These are phyloP conservation scores for Penicillium sp. DNA, from an alignment of 2,329 filamentous ascomycete species.

Conservation along the genomic window DNA sequence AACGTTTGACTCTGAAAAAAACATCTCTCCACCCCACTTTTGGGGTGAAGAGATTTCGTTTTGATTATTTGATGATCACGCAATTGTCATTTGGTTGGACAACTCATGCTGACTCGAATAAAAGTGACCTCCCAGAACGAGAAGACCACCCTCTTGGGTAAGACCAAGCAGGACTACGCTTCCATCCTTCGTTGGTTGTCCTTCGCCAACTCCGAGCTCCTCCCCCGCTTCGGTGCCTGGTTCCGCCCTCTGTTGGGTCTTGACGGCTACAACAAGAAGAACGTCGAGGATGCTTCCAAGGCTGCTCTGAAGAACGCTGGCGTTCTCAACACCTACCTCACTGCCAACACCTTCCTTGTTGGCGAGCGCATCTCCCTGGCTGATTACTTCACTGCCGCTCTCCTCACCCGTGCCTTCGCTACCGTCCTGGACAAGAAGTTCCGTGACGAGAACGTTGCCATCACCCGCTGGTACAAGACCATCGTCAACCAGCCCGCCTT, in stretches of 20 bases:
- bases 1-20: slow-evolving; percentile 62
- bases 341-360: slow-evolving; percentile 90
- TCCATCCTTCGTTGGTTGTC: slow-evolving; percentile 98
- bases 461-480: slow-evolving; percentile 89
- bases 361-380: slow-evolving; percentile 95
- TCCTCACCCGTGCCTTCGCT: slow-evolving; percentile 81
- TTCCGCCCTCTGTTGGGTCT: slow-evolving; percentile 76
- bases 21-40: too few species aligned
- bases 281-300: slow-evolving; percentile 71
- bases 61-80: too few species aligned
- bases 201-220: slow-evolving; percentile 82
- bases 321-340: slow-evolving; percentile 77
- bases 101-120: too few species aligned
- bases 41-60: too few species aligned
- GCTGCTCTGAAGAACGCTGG: slow-evolving; percentile 57
- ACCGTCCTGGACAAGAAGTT: slow-evolving; percentile 88
- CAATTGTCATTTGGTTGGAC: too few species aligned
- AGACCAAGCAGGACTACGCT: slow-evolving; percentile 99
- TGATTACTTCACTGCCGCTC: slow-evolving; percentile 73
- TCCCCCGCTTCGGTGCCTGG: slow-evolving; percentile 65
- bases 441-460: slow-evolving; percentile 72
- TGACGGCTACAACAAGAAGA: slow-evolving; percentile 95
- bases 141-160: slow-evolving; percentile 97
- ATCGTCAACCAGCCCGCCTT: slow-evolving; percentile 88
- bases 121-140: slow-evolving; percentile 92